These are phyloP conservation scores for Chalaropsis ovoidea DNA, from an alignment of 2,329 filamentous ascomycete species.

Conservation along the genomic window DNA sequence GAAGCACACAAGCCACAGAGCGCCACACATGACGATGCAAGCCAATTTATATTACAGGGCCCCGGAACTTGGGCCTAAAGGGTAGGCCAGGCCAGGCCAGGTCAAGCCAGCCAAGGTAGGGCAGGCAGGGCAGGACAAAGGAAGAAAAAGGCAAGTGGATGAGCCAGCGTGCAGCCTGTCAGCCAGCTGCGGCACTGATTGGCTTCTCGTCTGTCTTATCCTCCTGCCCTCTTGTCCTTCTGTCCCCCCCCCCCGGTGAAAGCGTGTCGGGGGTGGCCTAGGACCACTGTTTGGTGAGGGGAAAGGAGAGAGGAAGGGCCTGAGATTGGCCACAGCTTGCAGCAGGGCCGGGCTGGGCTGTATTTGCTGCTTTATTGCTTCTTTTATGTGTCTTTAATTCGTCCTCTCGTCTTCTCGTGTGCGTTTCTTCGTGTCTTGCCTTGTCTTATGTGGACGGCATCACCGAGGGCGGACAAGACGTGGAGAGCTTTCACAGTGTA, in stretches of 20 bases:
- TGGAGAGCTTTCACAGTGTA: not conserved
- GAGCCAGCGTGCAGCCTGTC: not conserved
- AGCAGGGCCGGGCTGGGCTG: not conserved
- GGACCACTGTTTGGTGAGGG: not conserved
- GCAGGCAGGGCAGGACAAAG: not conserved
- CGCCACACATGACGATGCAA: not conserved
- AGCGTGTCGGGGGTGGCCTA: not conserved
- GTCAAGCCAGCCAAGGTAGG: too few relatives aligned
- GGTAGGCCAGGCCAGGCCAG: not conserved
- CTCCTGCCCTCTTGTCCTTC: not conserved
- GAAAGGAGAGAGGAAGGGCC: not conserved
- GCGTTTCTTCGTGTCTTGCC: not conserved
- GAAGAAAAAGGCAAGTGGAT: not conserved
- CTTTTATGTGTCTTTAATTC: not conserved
- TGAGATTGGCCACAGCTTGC: not conserved
- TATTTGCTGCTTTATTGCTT: not conserved
- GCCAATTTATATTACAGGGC: not conserved
- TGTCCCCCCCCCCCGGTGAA: not conserved
- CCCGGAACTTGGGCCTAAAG: too few relatives aligned
- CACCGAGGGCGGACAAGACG: not conserved
- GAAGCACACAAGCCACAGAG: constrained; percentile 1
- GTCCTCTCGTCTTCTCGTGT: not conserved
- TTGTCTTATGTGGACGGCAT: constrained; percentile 3
- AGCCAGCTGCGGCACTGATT: not conserved
- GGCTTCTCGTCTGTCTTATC: too few relatives aligned